Evolutionary conservation across 2,329 filamentous ascomycete species (phyloP).

Genomic region (Aureobasidium leucospermi): DNA sequence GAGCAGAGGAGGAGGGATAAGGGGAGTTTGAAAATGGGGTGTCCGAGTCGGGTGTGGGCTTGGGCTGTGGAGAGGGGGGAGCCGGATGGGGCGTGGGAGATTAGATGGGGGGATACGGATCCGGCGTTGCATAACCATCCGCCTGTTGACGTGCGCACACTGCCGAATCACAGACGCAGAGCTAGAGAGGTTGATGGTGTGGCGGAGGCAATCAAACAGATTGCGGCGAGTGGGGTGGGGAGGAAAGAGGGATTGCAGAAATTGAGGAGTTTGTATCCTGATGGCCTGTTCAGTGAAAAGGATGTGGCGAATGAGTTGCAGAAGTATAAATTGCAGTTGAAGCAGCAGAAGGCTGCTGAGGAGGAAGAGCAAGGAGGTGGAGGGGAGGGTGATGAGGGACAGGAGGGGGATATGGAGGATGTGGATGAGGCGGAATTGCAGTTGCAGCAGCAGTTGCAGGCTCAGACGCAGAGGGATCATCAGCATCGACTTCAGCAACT

Average conservation of each 20-base stretch:
- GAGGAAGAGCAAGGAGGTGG: background rate
- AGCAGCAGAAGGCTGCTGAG: background rate
- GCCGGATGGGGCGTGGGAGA: slow-evolving; percentile 1
- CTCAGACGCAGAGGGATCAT: background rate
- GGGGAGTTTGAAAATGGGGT: background rate
- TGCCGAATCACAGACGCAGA: slow-evolving; percentile 2
- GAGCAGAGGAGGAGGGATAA: background rate
- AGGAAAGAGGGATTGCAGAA: background rate
- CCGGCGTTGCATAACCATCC: slow-evolving; percentile 9
- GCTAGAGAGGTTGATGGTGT: slow-evolving; percentile 1
- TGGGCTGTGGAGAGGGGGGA: background rate
- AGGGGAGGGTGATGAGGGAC: background rate
- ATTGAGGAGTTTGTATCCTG: background rate
- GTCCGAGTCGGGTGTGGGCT: background rate
- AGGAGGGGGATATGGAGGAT: background rate
- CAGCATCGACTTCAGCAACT: background rate
- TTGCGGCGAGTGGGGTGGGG: background rate
- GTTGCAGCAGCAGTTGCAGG: background rate
- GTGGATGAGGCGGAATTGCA: background rate
- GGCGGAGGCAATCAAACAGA: background rate
- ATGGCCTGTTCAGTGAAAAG: slow-evolving; percentile 6
- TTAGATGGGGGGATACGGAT: slow-evolving; percentile 6
- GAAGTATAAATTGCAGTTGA: background rate
- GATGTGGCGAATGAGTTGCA: slow-evolving; percentile 12
- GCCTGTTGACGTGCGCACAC: background rate